Evolutionary conservation across 2,329 filamentous ascomycete species (phyloP).

Genomic region (Byssoonygena ceratinophila): DNA sequence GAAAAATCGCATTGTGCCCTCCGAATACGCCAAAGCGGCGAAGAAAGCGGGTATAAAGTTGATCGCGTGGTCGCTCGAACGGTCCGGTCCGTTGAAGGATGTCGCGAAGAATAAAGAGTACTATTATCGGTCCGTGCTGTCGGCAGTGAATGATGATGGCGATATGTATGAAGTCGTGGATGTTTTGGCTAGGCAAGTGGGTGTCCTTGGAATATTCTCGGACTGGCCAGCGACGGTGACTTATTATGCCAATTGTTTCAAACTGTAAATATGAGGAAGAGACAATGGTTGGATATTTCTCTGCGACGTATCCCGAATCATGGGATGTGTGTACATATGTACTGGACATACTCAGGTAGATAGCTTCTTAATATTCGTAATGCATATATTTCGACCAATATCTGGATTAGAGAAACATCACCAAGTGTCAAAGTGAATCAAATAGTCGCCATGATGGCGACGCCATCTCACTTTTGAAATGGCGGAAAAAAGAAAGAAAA

Average conservation of each 20-base stretch:
- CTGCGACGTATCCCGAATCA: too few relatives aligned
- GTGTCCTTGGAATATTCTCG: slow-evolving; percentile 52
- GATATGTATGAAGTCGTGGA: slow-evolving; percentile 58
- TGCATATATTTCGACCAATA: too few relatives aligned
- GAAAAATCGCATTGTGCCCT: slow-evolving; percentile 44
- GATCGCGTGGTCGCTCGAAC: slow-evolving; percentile 59
- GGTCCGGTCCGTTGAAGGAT: slow-evolving; percentile 50
- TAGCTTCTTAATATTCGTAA: too few relatives aligned
- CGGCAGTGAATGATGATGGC: slow-evolving; percentile 51
- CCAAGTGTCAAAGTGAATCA: too few relatives aligned
- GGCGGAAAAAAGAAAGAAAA: too few relatives aligned
- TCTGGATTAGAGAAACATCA: too few relatives aligned
- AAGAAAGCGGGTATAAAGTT: slow-evolving; percentile 54
- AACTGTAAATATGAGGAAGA: slow-evolving; percentile 18
- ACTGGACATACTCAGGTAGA: too few relatives aligned
- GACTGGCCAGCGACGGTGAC: slow-evolving; percentile 61
- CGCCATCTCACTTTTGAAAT: too few relatives aligned
- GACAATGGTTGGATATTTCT: too few relatives aligned
- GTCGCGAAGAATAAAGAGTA: slow-evolving; percentile 43
- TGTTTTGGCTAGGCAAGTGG: slow-evolving; percentile 51
- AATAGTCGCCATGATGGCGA: too few relatives aligned
- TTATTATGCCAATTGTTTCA: slow-evolving; percentile 63
- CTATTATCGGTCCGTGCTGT: slow-evolving; percentile 44
- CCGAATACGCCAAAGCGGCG: slow-evolving; percentile 51
- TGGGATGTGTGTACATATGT: too few relatives aligned